Percentiles rank a stretch among this genome's conserved stretches.
Evolutionary conservation across 2,329 filamentous ascomycete species (phyloP).

Genomic region (Myriangium duriaei): DNA sequence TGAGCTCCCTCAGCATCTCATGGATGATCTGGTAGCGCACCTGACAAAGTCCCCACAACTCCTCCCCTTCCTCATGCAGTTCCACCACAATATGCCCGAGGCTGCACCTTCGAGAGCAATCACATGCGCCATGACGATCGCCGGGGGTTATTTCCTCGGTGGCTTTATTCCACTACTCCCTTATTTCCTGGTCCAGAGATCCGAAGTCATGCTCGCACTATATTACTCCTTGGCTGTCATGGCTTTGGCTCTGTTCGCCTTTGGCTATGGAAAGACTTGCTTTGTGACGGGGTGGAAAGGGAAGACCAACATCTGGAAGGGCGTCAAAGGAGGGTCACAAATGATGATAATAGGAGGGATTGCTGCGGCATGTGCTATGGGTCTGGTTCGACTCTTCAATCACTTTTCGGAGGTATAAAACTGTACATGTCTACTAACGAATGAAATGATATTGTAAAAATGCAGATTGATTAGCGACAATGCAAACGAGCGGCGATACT

Average conservation of each 20-base stretch:
- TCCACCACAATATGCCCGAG: slow-evolving; percentile 34
- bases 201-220: slow-evolving; percentile 12
- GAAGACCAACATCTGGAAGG: slow-evolving; percentile 27
- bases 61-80: slow-evolving; percentile 33
- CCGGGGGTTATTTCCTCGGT: slow-evolving; percentile 55
- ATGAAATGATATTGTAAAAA: too few species aligned
- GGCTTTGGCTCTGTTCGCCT: slow-evolving; percentile 45
- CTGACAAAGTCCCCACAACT: slow-evolving; percentile 11
- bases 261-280: slow-evolving; percentile 52
- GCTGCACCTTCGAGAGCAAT: slow-evolving; percentile 31
- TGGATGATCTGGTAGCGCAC: slow-evolving; percentile 14
- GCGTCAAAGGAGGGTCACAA: slow-evolving; percentile 48
- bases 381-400: slow-evolving; percentile 12
- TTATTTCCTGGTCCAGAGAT: slow-evolving; percentile 44
- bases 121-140: slow-evolving; percentile 51
- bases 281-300: slow-evolving; percentile 9
- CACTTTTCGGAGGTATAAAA: not conserved
- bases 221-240: slow-evolving; percentile 38
- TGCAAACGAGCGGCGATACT: too few species aligned
- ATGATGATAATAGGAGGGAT: slow-evolving; percentile 54
- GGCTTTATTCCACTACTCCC: slow-evolving; percentile 57
- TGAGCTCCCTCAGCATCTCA: slow-evolving; percentile 10
- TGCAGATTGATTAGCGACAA: too few species aligned
- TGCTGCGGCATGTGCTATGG: slow-evolving; percentile 54
- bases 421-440: too few species aligned